Evolutionary conservation across 1,284 basidiomycete species (phyloP), one percentile per base, ranked within the genome.

Genomic region (Mycena citricolor): DNA sequence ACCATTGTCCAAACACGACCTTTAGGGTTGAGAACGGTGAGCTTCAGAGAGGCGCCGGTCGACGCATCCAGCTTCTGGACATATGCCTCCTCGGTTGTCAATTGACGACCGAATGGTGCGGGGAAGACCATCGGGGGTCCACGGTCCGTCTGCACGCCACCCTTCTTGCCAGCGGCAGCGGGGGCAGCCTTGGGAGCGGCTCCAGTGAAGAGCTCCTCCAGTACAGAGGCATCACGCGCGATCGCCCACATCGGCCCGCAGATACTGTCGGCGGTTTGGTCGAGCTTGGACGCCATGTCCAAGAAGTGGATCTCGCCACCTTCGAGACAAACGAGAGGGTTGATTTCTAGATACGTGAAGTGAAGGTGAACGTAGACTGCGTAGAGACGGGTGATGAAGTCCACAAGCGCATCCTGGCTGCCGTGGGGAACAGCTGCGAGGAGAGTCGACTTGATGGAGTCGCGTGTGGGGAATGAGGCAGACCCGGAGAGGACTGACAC

Each of bases 1-100:
- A 99, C 95, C 95, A 99, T 99, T 55, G 95, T 99, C 95, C 95
- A 99, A 58, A 99, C 86, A 54, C 94, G 89, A 56, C 95, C 97
- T 61, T 90, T 83, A 41, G 90, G 69, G 70, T 99, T 98, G 59
- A 99, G 77, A 42, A 99, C 95, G 44, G 95, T 99, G 41, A 99
- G 81, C 70, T 99, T 99, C 66, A 99, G 85, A 20, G 94, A 97
- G 55, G 97, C 94, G 75, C 95, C 95, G 32, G 95, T 99, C 31
- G 92, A 94, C 13, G 81, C 90, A 58, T 99, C 95, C 54, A 99
- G 83, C 69, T 97, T 97, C 75, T 97, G 92, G 66, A 99, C 98
- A 75, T 97, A 99, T 11, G 94, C 95, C 70, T 99, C 95, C 68
- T 98, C 97, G 74, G 94, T 95, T 65, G 95, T 98, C 66, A 99